A percentile compares a stretch with the other conserved stretches of the same genome.
These are phyloP conservation scores for Pseudocercospora ulei DNA, from an alignment of 2,329 filamentous ascomycete genomes.

Conservation along the genomic window DNA sequence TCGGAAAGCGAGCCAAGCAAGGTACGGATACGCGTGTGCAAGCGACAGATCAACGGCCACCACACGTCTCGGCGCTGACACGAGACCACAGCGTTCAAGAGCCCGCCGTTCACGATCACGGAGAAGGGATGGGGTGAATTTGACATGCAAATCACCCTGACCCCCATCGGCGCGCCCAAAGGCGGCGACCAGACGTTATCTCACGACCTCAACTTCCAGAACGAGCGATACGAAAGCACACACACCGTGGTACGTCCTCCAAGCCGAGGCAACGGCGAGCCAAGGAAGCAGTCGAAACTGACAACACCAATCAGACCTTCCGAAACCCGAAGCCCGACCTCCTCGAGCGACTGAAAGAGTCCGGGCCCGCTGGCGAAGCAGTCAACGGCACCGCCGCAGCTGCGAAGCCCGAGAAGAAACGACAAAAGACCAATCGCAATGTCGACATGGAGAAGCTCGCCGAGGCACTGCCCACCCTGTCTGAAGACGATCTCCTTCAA, in stretches of 20 bases:
- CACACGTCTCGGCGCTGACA: slow-evolving; percentile 34
- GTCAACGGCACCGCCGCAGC: slow-evolving; percentile 50
- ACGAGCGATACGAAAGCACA: slow-evolving; percentile 68
- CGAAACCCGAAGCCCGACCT: slow-evolving; percentile 88
- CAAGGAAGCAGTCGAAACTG: neutral
- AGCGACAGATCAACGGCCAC: neutral
- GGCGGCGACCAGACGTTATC: slow-evolving; percentile 65
- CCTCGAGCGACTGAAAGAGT: slow-evolving; percentile 67
- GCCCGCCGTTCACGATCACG: slow-evolving; percentile 75
- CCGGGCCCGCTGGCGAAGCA: slow-evolving; percentile 55
- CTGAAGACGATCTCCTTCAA: slow-evolving; percentile 84
- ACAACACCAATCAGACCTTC: slow-evolving; percentile 51
- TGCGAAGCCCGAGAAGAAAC: slow-evolving; percentile 65
- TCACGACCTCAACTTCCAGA: slow-evolving; percentile 88
- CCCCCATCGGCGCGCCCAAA: slow-evolving; percentile 63
- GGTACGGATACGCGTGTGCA: slow-evolving; percentile 12
- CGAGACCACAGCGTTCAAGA: slow-evolving; percentile 52
- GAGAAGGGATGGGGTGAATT: slow-evolving; percentile 99
- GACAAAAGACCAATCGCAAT: slow-evolving; percentile 46
- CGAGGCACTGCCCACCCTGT: slow-evolving; percentile 76
- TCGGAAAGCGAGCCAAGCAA: slow-evolving; percentile 69
- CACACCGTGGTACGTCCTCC: slow-evolving; percentile 56
- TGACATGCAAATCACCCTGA: slow-evolving; percentile 79
- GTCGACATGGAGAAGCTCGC: slow-evolving; percentile 95
- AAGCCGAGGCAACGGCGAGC: neutral